Conservation (phyloP, 1,139 yeast species). For the Suhomyces anneliseae region DNA sequence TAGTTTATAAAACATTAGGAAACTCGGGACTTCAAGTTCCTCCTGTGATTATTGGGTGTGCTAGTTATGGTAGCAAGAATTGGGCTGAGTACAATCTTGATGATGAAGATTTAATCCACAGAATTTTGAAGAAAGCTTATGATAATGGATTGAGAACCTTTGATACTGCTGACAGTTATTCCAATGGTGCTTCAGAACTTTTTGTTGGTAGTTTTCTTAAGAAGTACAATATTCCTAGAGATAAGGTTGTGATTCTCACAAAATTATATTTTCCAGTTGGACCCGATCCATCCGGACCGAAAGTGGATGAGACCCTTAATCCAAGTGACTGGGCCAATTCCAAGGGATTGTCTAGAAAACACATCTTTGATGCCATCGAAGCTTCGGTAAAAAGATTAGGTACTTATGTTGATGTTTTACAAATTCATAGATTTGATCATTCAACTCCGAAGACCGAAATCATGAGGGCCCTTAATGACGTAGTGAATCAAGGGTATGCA, state of each 20-base stretch:
- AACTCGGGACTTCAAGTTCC: conserved; percentile 54
- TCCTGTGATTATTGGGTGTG: conserved; percentile 55
- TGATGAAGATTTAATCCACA: conserved; percentile 28
- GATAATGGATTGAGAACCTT: conserved; percentile 52
- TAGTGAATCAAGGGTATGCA: conserved; percentile 15
- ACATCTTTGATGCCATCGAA: conserved; percentile 19
- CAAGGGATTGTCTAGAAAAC: conserved; percentile 19
- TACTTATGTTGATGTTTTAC: conserved; percentile 20
- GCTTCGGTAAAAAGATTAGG: conserved; percentile 20
- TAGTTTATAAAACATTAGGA: conserved; percentile 32
- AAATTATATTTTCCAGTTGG: conserved; percentile 25
- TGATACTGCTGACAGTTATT: conserved; percentile 53
- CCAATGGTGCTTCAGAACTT: conserved; percentile 43
- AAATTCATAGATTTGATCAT: conserved; percentile 19
- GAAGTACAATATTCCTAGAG: conserved; percentile 43
- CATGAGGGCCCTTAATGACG: conserved; percentile 21
- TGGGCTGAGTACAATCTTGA: conserved; percentile 52
- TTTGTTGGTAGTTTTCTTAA: conserved; percentile 44
- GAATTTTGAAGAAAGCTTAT: conserved; percentile 51
- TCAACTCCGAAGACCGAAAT: conserved; percentile 17
- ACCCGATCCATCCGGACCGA: conserved; percentile 7
- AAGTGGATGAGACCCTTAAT: conserved; percentile 5
- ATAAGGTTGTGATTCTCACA: conserved; percentile 47
- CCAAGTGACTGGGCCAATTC: conserved; percentile 13
- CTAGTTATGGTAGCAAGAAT: conserved; percentile 49